Base-by-base conservation (phyloP, 73 alveolate species). In the Paramecium sonneborni region DNA sequence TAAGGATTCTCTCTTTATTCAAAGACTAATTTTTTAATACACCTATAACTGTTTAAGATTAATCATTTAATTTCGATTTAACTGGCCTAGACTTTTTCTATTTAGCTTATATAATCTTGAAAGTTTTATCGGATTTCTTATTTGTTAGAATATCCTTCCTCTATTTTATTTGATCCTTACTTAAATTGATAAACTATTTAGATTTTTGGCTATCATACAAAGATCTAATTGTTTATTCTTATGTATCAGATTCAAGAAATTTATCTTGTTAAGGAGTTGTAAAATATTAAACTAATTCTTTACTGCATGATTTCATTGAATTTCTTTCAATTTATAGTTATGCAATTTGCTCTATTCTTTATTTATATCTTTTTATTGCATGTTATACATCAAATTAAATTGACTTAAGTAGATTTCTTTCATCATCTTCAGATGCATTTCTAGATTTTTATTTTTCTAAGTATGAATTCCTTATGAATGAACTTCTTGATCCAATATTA, bases 331-430 rank as follows among this genome's bases (percentile, higher is more conserved):
- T 62, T 72, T 72, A n/a, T 2, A 72, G 35, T 72, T 72, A 35
- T 34, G 86, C 30, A 38, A 72, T 72, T 15, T 18, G 15, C 15
- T 72, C 86, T 28, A 72, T 72, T 72, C 86, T 72, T 72, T 72
- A 10, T 38, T 72, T 15, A 72, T 72, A 72, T 72, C 57, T 30
- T 38, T 72, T 2, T 3, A 72, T 72, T 5, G 57, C 86, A 35
- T 20, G 57, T 9, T 72, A 14, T 2, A 72, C 86, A 38, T 72
- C 86, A n/a, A 20, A 38, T 38, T 72, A 38, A 72, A 72, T 72
- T 28, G 86, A 72, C 24, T 72, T 72, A 12, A 72, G 26, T 72
- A 72, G 44, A 28, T 34, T 72, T 18, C 34, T 72, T 20, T 72
- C 86, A 15, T 72, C 86, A 10, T 72, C 35, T 34, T 35, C 57